phyloP scores from a whole-genome alignment of 176 grass and related monocot genomes.

The Puccinellia tenuiflora region DNA sequence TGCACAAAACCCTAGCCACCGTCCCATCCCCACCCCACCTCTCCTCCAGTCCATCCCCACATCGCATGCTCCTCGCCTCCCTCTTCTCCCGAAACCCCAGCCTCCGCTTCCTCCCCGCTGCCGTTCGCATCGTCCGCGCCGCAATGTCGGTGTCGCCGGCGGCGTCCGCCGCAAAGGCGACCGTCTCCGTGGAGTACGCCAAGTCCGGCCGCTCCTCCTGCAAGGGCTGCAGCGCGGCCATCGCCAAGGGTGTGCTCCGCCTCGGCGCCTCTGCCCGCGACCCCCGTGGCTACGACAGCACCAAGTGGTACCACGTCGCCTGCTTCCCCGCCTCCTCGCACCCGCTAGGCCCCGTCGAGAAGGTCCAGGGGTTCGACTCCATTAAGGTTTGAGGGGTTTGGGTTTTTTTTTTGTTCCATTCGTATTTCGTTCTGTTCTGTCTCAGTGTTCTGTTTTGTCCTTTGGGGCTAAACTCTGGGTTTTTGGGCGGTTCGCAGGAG shows the following conservation, averaged over 20 bases:
- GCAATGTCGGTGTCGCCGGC: conserved; percentile 19
- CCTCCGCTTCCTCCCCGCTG: conserved; percentile 2
- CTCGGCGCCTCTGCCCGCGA: conserved; percentile 40
- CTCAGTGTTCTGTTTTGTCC: neutral
- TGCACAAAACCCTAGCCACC: conserved; percentile 32
- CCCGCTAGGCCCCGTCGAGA: conserved; percentile 40
- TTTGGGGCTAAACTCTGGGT: neutral
- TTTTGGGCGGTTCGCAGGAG: conserved; percentile 32
- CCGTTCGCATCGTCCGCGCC: neutral
- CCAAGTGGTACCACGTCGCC: conserved; percentile 68
- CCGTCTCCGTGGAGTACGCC: conserved; percentile 60
- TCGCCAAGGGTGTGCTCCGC: conserved; percentile 51
- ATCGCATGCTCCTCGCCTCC: conserved; percentile 20
- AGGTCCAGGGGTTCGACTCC: conserved; percentile 52
- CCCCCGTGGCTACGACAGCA: conserved; percentile 52
- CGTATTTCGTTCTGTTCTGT: neutral
- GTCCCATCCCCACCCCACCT: neutral
- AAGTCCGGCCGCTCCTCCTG: conserved; percentile 69
- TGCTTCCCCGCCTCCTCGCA: conserved; percentile 52
- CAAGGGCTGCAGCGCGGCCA: conserved; percentile 57
- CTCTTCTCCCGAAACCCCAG: conserved; percentile 3
- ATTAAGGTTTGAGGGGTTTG: conserved; percentile 50
- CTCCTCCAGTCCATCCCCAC: neutral
- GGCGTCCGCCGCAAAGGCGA: conserved; percentile 24
- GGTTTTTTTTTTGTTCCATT: neutral